phyloP scores from a whole-genome alignment of 139 green algal genomes.

The Spirogloea muscicola region DNA sequence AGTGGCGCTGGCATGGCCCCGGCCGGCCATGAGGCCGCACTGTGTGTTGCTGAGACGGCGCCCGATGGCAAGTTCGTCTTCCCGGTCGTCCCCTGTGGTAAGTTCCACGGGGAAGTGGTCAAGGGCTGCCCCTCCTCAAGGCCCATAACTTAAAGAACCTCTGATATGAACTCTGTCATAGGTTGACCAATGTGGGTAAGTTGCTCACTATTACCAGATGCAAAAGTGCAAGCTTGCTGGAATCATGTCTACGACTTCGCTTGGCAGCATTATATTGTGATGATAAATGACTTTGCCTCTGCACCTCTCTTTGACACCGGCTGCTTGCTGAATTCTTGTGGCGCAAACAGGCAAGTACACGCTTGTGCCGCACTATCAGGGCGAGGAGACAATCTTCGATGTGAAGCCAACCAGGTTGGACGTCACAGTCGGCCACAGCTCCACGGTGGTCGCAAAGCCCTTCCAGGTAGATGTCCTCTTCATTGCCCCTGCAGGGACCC shows the following conservation, averaged over 20 bases:
- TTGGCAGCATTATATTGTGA: neutral
- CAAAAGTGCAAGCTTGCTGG: no score
- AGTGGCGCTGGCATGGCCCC: neutral
- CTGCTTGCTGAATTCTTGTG: no score
- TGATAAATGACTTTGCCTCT: no score
- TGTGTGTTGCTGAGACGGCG: constrained; percentile 25
- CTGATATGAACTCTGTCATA: no score
- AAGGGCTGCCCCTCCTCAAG: no score
- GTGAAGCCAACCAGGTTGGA: constrained; percentile 15
- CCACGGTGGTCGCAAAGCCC: neutral
- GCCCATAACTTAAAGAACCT: no score
- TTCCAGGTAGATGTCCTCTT: constrained; percentile 26
- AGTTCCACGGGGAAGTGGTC: no score
- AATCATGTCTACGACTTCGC: no score
- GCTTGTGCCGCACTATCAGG: constrained; percentile 34
- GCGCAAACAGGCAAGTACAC: constrained; percentile 29
- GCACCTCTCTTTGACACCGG: no score
- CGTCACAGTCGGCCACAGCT: constrained; percentile 20
- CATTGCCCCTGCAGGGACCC: neutral
- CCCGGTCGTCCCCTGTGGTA: constrained; percentile 25
- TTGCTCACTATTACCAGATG: no score
- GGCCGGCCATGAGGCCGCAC: neutral
- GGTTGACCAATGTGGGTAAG: no score
- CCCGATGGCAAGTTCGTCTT: constrained; percentile 37
- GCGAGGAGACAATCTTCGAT: constrained; percentile 42